Conservation (phyloP, 2,329 filamentous ascomycete genomes). For the Ophiocordyceps camponoti-saundersi region DNA sequence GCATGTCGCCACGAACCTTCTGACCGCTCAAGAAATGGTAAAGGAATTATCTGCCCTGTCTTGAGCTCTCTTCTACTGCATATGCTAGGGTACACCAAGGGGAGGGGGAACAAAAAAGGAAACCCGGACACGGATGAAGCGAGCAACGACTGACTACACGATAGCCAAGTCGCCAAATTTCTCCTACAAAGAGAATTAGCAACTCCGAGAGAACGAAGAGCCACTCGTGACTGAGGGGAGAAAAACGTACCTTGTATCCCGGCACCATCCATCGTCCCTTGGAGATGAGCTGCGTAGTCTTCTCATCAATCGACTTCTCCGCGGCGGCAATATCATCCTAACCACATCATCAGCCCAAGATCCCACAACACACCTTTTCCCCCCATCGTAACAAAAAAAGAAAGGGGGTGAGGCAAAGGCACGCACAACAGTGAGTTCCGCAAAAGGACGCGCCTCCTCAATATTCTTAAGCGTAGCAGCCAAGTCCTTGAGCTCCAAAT, state of each 20-base stretch:
- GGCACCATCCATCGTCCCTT: slow-evolving; percentile 98
- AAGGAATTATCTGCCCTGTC: slow-evolving; percentile 5
- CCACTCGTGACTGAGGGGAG: neutral
- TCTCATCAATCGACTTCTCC: slow-evolving; percentile 93
- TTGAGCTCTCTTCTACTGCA: slow-evolving; percentile 42
- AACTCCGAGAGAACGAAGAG: neutral
- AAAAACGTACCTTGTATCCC: slow-evolving; percentile 77
- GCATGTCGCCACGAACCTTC: too few relatives aligned
- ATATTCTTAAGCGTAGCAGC: slow-evolving; percentile 95
- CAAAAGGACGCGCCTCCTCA: slow-evolving; percentile 85
- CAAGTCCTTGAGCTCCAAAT: slow-evolving; percentile 85
- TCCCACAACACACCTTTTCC: too few relatives aligned
- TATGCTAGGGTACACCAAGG: slow-evolving; percentile 47
- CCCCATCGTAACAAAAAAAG: too few relatives aligned
- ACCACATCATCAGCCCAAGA: slow-evolving; percentile 7
- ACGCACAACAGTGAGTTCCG: slow-evolving; percentile 94
- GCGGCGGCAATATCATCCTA: slow-evolving; percentile 91
- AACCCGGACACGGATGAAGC: slow-evolving; percentile 16
- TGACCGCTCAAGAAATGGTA: neutral
- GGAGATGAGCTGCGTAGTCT: slow-evolving; percentile 83
- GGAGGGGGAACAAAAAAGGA: slow-evolving; percentile 14
- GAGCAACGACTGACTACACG: slow-evolving; percentile 56
- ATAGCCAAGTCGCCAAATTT: slow-evolving; percentile 96
- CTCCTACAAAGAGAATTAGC: slow-evolving; percentile 53
- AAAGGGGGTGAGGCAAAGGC: too few relatives aligned